A percentile compares a stretch with the other conserved stretches of the same genome.
phyloP scores from a whole-genome alignment of 768 basidiomycete genomes.

The Boletales sp. region DNA sequence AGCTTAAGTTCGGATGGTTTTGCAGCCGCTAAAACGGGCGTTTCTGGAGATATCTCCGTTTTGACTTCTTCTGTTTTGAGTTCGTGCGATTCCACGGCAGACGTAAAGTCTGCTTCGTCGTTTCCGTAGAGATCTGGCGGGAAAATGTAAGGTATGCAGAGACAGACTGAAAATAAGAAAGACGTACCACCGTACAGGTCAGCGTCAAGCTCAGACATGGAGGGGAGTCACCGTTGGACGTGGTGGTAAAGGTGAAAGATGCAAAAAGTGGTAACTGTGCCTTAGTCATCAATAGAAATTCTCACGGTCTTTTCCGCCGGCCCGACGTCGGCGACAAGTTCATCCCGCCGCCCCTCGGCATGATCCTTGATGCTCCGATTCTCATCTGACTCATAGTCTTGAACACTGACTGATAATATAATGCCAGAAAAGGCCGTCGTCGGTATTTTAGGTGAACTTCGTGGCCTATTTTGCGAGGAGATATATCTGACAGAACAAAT shows the following conservation, averaged over 20 bases:
- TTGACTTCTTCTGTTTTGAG: slow-evolving; percentile 25
- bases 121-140: slow-evolving; percentile 62
- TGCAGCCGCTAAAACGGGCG: slow-evolving; percentile 15
- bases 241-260: slow-evolving; percentile 36
- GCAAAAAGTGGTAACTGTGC: slow-evolving; percentile 18
- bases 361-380: not conserved
- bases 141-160: not conserved
- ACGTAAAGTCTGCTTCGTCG: slow-evolving; percentile 57
- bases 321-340: slow-evolving; percentile 2
- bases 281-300: slow-evolving; percentile 28
- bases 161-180: not conserved
- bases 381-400: not conserved
- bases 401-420: not conserved
- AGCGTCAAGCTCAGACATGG: slow-evolving; percentile 81
- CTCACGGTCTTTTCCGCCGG: slow-evolving; percentile 23
- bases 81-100: slow-evolving; percentile 40
- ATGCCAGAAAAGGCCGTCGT: slow-evolving; percentile 29
- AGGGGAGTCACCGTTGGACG: slow-evolving; percentile 7
- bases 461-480: not conserved
- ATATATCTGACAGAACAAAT: not conserved
- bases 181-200: slow-evolving; percentile 82
- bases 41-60: slow-evolving; percentile 24
- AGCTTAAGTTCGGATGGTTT: slow-evolving; percentile 20
- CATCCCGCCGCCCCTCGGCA: not conserved
- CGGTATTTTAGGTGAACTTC: slow-evolving; percentile 50